These are phyloP conservation scores for Penicillium oxalicum DNA, from an alignment of 2,329 filamentous ascomycete genomes.

Conservation along the genomic window DNA sequence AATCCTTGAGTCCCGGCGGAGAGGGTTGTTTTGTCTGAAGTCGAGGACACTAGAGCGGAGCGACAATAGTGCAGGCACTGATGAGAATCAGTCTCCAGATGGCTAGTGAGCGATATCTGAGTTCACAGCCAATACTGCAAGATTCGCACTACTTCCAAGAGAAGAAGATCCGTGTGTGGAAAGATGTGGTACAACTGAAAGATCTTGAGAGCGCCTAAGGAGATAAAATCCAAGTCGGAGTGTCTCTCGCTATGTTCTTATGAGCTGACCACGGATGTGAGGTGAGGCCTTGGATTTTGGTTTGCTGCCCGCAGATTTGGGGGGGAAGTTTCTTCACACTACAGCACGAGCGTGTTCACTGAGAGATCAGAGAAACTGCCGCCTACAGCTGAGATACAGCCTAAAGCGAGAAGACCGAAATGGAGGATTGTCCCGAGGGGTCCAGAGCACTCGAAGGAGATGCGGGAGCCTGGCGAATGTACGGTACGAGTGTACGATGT, in stretches of 20 bases:
- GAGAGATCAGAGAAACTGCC: constrained; percentile 26
- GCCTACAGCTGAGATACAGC: constrained; percentile 38
- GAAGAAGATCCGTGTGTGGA: not conserved
- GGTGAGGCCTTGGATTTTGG: constrained; percentile 3
- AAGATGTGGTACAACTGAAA: not conserved
- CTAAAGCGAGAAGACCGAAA: constrained; percentile 28
- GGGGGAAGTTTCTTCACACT: constrained; percentile 27
- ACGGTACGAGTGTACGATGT: constrained; percentile 27
- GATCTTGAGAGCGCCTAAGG: constrained; percentile 6
- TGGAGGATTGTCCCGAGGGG: constrained; percentile 14
- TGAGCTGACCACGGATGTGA: not conserved
- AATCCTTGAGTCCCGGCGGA: no score
- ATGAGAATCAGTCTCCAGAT: no score
- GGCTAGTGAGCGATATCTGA: constrained; percentile 15
- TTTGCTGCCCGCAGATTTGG: constrained; percentile 20
- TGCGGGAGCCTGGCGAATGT: constrained; percentile 19
- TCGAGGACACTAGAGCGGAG: no score
- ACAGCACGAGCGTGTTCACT: constrained; percentile 32
- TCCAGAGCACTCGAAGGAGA: not conserved
- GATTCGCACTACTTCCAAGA: constrained; percentile 5
- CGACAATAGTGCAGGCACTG: no score
- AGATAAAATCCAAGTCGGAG: constrained; percentile 5
- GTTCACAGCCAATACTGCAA: not conserved
- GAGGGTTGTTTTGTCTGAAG: no score
- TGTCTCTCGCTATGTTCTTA: constrained; percentile 1